Evolutionary conservation across 495 filamentous ascomycete genomes (phyloP).

Genomic region (Elaphomyces granulatus): DNA sequence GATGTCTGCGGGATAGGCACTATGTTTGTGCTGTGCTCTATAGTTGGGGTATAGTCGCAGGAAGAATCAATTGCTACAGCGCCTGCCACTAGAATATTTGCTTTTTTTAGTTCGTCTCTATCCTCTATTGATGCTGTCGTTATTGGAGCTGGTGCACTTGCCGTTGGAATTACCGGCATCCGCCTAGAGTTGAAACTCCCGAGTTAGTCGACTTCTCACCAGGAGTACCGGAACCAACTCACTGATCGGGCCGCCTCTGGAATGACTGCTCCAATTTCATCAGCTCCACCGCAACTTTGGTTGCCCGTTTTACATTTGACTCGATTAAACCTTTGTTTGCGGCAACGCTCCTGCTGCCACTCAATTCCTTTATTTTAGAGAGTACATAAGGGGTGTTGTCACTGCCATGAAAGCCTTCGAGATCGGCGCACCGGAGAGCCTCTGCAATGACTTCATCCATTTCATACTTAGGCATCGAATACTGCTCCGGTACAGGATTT

Average conservation of each 20-base stretch:
- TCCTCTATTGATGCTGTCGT: no score
- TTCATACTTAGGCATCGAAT: constrained; percentile 52
- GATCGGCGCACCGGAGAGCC: constrained; percentile 57
- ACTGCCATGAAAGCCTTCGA: constrained; percentile 54
- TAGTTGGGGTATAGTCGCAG: constrained; percentile 54
- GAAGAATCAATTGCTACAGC: constrained; percentile 77
- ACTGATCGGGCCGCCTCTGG: constrained; percentile 21
- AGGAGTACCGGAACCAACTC: no score
- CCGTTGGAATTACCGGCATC: constrained; percentile 23
- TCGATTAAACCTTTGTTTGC: constrained; percentile 69
- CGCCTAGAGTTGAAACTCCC: no score
- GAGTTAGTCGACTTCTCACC: no score
- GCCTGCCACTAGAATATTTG: constrained; percentile 73
- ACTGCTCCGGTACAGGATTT: constrained; percentile 66
- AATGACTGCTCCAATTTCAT: constrained; percentile 40
- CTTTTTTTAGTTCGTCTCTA: constrained; percentile 13
- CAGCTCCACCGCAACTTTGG: constrained; percentile 65
- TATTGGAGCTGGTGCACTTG: constrained; percentile 11
- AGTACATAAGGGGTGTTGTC: constrained; percentile 86
- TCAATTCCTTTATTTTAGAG: constrained; percentile 65
- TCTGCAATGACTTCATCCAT: constrained; percentile 62
- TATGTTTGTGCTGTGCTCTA: constrained; percentile 12
- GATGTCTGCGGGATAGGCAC: constrained; percentile 61
- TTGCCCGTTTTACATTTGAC: constrained; percentile 65
- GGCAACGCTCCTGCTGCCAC: constrained; percentile 49